Evolutionary conservation across 2,329 filamentous ascomycete genomes (phyloP).

Genomic region (Aspergillus luchuensis): DNA sequence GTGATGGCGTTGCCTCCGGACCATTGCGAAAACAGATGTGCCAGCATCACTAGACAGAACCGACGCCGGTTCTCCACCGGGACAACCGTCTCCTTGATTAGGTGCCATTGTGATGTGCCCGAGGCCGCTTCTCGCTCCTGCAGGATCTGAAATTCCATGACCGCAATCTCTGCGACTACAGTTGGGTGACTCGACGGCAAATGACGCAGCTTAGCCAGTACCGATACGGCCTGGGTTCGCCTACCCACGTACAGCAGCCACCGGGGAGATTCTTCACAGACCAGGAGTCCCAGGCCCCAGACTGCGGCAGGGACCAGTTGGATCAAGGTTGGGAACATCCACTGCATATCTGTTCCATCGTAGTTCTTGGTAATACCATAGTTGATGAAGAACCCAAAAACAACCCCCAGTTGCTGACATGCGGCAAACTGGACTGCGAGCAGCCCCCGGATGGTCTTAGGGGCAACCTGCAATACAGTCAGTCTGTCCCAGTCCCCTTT

Average conservation of each 20-base stretch:
- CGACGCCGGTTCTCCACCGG: slow-evolving; percentile 44
- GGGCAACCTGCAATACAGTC: background rate
- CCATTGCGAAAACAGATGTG: slow-evolving; percentile 47
- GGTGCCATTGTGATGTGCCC: slow-evolving; percentile 32
- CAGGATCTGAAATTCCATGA: slow-evolving; percentile 35
- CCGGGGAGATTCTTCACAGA: slow-evolving; percentile 25
- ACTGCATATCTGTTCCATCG: slow-evolving; percentile 20
- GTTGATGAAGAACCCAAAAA: slow-evolving; percentile 5
- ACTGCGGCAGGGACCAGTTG: slow-evolving; percentile 22
- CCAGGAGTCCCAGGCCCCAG: slow-evolving; percentile 20
- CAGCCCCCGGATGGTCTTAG: slow-evolving; percentile 8
- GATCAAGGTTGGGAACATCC: slow-evolving; percentile 27
- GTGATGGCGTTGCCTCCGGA: slow-evolving; percentile 51
- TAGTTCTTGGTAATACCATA: slow-evolving; percentile 10
- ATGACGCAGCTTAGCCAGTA: slow-evolving; percentile 30
- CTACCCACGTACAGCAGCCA: slow-evolving; percentile 22
- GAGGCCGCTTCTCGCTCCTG: slow-evolving; percentile 39
- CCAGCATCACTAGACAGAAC: slow-evolving; percentile 42
- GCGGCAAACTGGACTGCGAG: background rate
- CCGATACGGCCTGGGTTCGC: slow-evolving; percentile 23
- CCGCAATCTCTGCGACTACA: slow-evolving; percentile 26
- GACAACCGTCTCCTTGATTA: slow-evolving; percentile 41
- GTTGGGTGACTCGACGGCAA: slow-evolving; percentile 42
- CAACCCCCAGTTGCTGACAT: slow-evolving; percentile 2
- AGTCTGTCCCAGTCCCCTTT: background rate